Evolutionary conservation across 2,329 filamentous ascomycete genomes (phyloP).

Genomic region (Herpotrichia juniperi): DNA sequence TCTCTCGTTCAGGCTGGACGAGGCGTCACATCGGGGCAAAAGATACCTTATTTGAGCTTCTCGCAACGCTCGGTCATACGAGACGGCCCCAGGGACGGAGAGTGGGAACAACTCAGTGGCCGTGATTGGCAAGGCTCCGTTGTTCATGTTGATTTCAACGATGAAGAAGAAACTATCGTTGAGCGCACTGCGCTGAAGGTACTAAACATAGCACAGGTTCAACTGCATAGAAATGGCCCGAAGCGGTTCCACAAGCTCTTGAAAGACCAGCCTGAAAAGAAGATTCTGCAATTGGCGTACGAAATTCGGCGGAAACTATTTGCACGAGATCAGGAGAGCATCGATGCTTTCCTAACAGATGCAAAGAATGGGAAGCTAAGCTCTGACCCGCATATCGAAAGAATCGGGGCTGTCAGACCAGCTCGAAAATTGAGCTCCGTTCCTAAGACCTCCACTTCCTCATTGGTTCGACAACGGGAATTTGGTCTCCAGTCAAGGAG

Average conservation of each 20-base stretch:
- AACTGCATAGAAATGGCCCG: conserved; percentile 18
- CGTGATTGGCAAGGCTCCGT: conserved; percentile 35
- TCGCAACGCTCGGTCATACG: conserved; percentile 26
- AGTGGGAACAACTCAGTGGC: conserved; percentile 31
- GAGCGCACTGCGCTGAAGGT: conserved; percentile 19
- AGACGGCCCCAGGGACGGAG: conserved; percentile 12
- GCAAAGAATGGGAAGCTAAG: conserved; percentile 25
- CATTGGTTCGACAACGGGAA: conserved; percentile 40
- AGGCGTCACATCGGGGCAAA: neutral
- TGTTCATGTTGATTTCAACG: conserved; percentile 42
- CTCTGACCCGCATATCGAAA: conserved; percentile 28
- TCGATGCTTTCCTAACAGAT: conserved; percentile 40
- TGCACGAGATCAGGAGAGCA: conserved; percentile 24
- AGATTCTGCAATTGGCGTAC: conserved; percentile 23
- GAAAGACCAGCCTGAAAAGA: conserved; percentile 26
- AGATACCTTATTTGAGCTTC: conserved; percentile 33
- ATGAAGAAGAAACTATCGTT: conserved; percentile 30
- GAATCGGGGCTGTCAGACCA: conserved; percentile 29
- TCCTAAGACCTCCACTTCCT: conserved; percentile 20
- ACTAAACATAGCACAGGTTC: conserved; percentile 1
- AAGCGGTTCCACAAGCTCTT: conserved; percentile 31
- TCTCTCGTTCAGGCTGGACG: neutral
- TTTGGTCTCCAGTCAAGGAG: conserved; percentile 33
- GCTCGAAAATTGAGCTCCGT: conserved; percentile 19
- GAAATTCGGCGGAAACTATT: conserved; percentile 20